Evolutionary conservation across 192 early-diverging fungal species (phyloP).

Genomic region (Tieghemiomyces parasiticus): DNA sequence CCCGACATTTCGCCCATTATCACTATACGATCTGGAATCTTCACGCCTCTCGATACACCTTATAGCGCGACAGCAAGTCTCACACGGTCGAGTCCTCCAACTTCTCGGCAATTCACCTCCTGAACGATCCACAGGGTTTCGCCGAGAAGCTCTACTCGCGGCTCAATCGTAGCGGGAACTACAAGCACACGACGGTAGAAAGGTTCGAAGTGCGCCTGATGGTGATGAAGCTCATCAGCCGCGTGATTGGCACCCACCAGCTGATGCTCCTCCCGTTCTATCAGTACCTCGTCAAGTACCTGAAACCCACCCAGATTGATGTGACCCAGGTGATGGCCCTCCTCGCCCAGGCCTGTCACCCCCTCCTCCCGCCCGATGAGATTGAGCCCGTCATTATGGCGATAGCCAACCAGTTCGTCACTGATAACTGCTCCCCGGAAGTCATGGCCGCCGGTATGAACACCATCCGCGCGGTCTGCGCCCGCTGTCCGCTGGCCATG

Average conservation of each 20-base stretch:
- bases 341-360: conserved; percentile 81
- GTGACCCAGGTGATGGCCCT: conserved; percentile 86
- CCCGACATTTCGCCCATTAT: no score
- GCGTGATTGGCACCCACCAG: conserved; percentile 92
- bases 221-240: conserved; percentile 87
- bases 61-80: conserved; percentile 47
- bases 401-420: conserved; percentile 94
- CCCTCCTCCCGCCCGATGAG: conserved; percentile 86
- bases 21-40: no score
- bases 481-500: conserved; percentile 85
- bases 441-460: conserved; percentile 90
- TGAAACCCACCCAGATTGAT: conserved; percentile 91
- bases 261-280: conserved; percentile 84
- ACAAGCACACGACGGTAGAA: conserved; percentile 46
- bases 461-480: conserved; percentile 74
- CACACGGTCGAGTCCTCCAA: conserved; percentile 59
- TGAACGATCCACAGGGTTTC: conserved; percentile 98
- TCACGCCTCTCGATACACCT: no score
- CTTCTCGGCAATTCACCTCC: conserved; percentile 85
- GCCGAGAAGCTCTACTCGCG: conserved; percentile 87
- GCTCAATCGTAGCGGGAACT: conserved; percentile 33
- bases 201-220: conserved; percentile 83
- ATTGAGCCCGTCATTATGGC: conserved; percentile 76
- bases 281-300: conserved; percentile 79
- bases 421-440: conserved; percentile 76